Conservation (phyloP, 108 stramenopile genomes). For the Nannochloropsis oceanica region DNA sequence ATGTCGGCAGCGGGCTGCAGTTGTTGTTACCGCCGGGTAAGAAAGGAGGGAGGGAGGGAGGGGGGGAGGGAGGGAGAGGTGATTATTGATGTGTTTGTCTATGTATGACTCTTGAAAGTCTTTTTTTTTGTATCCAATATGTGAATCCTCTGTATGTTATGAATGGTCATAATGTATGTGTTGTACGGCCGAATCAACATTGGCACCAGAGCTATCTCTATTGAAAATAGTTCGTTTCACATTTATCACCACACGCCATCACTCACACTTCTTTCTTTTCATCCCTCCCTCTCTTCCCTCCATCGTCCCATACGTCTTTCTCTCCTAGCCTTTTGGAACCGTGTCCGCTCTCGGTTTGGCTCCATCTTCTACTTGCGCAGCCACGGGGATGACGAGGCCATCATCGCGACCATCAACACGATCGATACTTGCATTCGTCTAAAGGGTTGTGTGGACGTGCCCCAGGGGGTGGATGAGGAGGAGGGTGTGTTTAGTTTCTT, state of each 20-base stretch:
- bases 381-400: constrained; percentile 32
- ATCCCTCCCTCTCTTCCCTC: not conserved
- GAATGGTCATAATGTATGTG: not conserved
- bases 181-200: too few relatives aligned
- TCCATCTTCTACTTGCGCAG: constrained; percentile 29
- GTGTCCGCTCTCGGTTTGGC: constrained; percentile 32
- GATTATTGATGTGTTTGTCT: too few relatives aligned
- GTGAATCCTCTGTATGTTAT: constrained; percentile 9
- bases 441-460: not conserved
- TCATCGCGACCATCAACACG: constrained; percentile 32
- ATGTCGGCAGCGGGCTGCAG: constrained; percentile 31
- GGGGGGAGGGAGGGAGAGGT: too few relatives aligned
- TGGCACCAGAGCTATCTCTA: too few relatives aligned
- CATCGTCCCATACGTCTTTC: not conserved
- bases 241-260: too few relatives aligned
- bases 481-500: not conserved
- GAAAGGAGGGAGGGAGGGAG: not conserved
- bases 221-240: too few relatives aligned
- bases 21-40: not conserved
- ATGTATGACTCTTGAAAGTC: too few relatives aligned
- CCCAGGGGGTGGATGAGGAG: not conserved
- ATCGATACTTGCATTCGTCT: constrained; percentile 26
- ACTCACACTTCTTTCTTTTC: too few relatives aligned
- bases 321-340: constrained; percentile 22
- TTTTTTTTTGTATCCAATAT: too few relatives aligned